Percentiles rank a stretch among this genome's conserved stretches.
Evolutionary conservation across 1,284 basidiomycete genomes (phyloP).

Genomic region (Apiotrichum siamense): DNA sequence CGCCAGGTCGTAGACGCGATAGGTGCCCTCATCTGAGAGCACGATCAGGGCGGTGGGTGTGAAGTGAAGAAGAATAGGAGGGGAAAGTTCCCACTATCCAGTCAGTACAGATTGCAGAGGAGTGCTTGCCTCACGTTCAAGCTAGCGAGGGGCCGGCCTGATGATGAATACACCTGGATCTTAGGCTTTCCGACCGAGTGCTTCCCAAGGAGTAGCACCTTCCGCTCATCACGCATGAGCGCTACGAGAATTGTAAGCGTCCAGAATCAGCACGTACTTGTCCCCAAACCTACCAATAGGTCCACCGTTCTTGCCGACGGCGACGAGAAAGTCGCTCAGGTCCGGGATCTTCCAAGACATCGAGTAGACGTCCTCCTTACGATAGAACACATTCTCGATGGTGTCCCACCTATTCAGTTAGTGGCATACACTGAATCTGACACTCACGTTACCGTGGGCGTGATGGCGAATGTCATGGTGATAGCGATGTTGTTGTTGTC

Average conservation of each 20-base stretch:
- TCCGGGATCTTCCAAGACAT: slow-evolving; percentile 73
- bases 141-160: slow-evolving; percentile 48
- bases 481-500: neutral
- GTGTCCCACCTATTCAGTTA: slow-evolving; percentile 45
- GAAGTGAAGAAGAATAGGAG: slow-evolving; percentile 35
- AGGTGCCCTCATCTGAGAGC: slow-evolving; percentile 85
- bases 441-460: slow-evolving; percentile 24
- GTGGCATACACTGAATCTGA: neutral
- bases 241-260: slow-evolving; percentile 54
- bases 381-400: slow-evolving; percentile 50
- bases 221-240: slow-evolving; percentile 76
- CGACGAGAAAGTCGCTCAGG: slow-evolving; percentile 71
- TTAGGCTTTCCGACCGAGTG: slow-evolving; percentile 61
- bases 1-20: slow-evolving; percentile 76
- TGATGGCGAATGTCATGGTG: slow-evolving; percentile 16
- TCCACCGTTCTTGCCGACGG: slow-evolving; percentile 78
- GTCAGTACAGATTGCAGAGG: slow-evolving; percentile 2
- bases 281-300: slow-evolving; percentile 71
- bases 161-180: slow-evolving; percentile 51
- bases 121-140: slow-evolving; percentile 30
- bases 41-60: slow-evolving; percentile 66
- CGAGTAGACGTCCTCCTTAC: slow-evolving; percentile 73
- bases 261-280: too few species aligned
- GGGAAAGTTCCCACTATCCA: slow-evolving; percentile 39
- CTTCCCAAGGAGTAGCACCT: slow-evolving; percentile 67